phyloP scores from a whole-genome alignment of 2,329 filamentous ascomycete genomes.

The Exophiala sp. region DNA sequence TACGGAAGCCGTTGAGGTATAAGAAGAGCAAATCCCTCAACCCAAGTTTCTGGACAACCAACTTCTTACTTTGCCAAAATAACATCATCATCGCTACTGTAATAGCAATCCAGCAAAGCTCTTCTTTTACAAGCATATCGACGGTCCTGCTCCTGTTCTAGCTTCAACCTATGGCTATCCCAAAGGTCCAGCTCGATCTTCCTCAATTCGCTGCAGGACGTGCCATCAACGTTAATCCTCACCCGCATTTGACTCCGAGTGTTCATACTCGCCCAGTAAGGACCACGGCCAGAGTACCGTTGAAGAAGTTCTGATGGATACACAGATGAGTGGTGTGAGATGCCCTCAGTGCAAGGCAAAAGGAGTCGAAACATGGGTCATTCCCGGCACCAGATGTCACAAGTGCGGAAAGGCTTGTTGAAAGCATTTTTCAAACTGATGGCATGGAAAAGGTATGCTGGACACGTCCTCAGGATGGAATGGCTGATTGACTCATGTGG shows the following conservation, averaged over 20 bases:
- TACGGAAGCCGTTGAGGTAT: neutral
- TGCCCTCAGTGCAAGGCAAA: conserved; percentile 37
- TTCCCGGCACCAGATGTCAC: conserved; percentile 44
- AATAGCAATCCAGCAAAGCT: no score
- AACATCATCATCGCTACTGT: no score
- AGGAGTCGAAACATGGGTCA: conserved; percentile 41
- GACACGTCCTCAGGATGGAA: no score
- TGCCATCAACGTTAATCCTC: neutral
- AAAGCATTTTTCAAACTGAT: conserved; percentile 1
- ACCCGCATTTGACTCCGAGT: neutral
- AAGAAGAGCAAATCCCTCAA: neutral
- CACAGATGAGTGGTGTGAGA: conserved; percentile 42
- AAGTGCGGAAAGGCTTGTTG: conserved; percentile 36
- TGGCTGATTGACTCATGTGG: no score
- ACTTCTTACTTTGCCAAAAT: neutral
- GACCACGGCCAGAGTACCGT: neutral
- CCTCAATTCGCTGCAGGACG: neutral
- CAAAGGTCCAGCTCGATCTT: neutral
- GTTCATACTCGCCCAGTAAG: conserved; percentile 10
- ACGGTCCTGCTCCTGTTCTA: neutral
- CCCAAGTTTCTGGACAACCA: neutral
- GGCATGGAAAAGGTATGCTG: no score
- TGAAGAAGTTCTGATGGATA: conserved; percentile 2
- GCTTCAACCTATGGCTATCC: neutral
- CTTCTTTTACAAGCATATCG: neutral